Percentiles rank a stretch among this genome's conserved stretches.
Conservation (phyloP, 2,329 filamentous ascomycete species). For the Fusarium sp. region DNA sequence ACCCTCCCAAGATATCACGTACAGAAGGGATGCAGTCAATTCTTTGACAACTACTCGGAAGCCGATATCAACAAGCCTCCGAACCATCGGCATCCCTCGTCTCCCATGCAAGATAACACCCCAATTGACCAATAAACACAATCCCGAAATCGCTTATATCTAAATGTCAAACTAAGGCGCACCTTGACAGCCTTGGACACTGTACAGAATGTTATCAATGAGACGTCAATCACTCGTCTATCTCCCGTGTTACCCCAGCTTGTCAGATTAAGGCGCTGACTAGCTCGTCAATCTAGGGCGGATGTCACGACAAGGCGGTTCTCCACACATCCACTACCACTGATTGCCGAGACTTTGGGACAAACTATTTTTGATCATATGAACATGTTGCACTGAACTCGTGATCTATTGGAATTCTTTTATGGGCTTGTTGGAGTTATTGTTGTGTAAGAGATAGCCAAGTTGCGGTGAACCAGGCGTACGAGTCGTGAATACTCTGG, state of each 20-base stretch:
- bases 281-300: constrained; percentile 33
- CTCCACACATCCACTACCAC: constrained; percentile 20
- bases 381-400: neutral
- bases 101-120: neutral
- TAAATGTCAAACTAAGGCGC: constrained; percentile 8
- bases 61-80: neutral
- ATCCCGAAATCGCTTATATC: neutral
- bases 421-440: neutral
- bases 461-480: neutral
- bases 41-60: neutral
- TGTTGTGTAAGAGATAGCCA: neutral
- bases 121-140: constrained; percentile 1
- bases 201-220: neutral
- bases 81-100: neutral
- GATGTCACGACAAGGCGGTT: constrained; percentile 35
- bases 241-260: constrained; percentile 14
- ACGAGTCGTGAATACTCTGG: neutral
- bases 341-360: neutral
- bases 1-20: neutral
- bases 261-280: constrained; percentile 33
- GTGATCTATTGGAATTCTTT: neutral
- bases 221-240: neutral
- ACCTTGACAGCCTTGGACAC: neutral
- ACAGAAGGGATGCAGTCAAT: neutral
- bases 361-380: constrained; percentile 10